Evolutionary conservation across 208 protist genomes (phyloP).

Genomic region (Acanthamoeba royreba): DNA sequence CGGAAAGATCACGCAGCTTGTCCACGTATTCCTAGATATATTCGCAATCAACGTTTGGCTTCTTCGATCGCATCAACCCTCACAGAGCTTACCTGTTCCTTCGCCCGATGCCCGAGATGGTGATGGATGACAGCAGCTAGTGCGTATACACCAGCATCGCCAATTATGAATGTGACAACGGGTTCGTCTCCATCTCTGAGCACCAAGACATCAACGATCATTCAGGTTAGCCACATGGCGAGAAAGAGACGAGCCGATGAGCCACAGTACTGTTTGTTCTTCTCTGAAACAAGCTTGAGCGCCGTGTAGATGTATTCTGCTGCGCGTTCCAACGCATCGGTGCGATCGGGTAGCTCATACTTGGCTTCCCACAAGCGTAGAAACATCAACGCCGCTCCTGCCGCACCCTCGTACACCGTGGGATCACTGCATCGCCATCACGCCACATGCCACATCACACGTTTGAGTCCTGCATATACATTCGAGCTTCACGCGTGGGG

Average conservation of each 20-base stretch:
- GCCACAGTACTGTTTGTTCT: not conserved
- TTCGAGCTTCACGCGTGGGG: not conserved
- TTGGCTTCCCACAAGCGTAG: not conserved
- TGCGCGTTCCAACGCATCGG: not conserved
- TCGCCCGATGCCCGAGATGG: not conserved
- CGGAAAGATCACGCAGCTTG: not conserved
- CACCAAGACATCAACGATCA: not conserved
- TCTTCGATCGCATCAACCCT: too few relatives aligned
- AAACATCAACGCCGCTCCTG: not conserved
- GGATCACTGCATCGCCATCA: not conserved
- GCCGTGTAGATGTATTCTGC: not conserved
- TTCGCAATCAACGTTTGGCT: too few relatives aligned
- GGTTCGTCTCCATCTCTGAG: not conserved
- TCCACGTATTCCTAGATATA: not conserved
- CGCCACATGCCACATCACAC: not conserved
- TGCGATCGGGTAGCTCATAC: not conserved
- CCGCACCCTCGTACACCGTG: not conserved
- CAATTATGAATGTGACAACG: not conserved
- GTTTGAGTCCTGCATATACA: not conserved
- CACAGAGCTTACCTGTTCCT: not conserved
- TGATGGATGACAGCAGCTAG: conserved; percentile 17
- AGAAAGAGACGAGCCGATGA: not conserved
- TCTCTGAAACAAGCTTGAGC: not conserved
- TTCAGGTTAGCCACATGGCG: not conserved
- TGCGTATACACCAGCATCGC: not conserved